phyloP scores from a whole-genome alignment of 2,329 filamentous ascomycete genomes.

The Fusarium abutilonis region DNA sequence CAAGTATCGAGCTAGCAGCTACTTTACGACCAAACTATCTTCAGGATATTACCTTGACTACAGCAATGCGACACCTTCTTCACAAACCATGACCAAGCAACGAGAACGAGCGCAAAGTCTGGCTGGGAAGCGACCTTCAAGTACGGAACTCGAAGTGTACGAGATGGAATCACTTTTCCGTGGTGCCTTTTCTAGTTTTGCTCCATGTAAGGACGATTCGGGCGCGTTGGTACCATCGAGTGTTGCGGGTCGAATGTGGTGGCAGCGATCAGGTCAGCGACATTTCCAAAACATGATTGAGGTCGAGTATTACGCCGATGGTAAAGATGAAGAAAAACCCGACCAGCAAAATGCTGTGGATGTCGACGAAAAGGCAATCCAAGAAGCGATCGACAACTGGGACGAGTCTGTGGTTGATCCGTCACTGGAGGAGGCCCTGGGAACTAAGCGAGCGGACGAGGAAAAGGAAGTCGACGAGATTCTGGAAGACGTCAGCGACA shows the following conservation, averaged over 20 bases:
- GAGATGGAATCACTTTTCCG: constrained; percentile 80
- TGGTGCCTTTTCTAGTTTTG: constrained; percentile 82
- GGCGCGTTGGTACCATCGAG: constrained; percentile 75
- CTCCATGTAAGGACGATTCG: constrained; percentile 78
- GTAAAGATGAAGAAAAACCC: constrained; percentile 51
- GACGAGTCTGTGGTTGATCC: constrained; percentile 68
- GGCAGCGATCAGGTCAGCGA: constrained; percentile 75
- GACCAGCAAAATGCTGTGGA: constrained; percentile 50
- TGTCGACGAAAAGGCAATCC: constrained; percentile 62
- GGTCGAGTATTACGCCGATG: constrained; percentile 56
- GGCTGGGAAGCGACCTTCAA: constrained; percentile 67
- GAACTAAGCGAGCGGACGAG: constrained; percentile 64
- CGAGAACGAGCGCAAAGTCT: constrained; percentile 76
- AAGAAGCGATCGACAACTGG: constrained; percentile 67
- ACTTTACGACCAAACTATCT: constrained; percentile 72
- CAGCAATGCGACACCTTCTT: constrained; percentile 68
- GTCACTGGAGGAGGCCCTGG: constrained; percentile 63
- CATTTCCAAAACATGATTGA: constrained; percentile 73
- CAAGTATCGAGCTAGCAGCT: constrained; percentile 65
- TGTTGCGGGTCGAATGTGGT: constrained; percentile 77
- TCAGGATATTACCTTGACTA: constrained; percentile 77
- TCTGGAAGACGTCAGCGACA: constrained; percentile 76
- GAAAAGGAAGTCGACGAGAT: constrained; percentile 76
- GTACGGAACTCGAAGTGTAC: constrained; percentile 66
- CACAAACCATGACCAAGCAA: constrained; percentile 69